Evolutionary conservation across 1,284 basidiomycete genomes (phyloP).

Genomic region (Peniophora sp.): DNA sequence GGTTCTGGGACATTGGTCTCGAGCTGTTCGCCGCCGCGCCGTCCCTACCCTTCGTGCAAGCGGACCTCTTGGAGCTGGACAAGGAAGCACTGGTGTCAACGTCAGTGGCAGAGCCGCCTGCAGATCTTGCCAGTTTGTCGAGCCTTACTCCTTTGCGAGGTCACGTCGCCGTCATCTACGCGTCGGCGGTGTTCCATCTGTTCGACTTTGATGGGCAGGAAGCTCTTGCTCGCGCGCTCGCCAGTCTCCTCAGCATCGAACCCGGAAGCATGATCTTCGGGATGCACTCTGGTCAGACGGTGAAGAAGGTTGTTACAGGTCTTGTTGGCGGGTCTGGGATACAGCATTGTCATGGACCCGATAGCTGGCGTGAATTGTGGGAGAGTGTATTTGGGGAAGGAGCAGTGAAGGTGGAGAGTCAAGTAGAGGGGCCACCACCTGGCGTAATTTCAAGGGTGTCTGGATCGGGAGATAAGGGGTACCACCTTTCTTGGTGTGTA

Average conservation of each 20-base stretch:
- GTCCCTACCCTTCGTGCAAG: slow-evolving; percentile 32
- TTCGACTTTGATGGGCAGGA: slow-evolving; percentile 32
- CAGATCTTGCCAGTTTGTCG: slow-evolving; percentile 22
- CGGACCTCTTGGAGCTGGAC: slow-evolving; percentile 29
- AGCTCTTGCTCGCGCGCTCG: slow-evolving; percentile 26
- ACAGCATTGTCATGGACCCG: slow-evolving; percentile 17
- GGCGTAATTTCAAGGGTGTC: too few species aligned
- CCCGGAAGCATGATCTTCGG: slow-evolving; percentile 26
- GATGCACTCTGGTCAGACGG: slow-evolving; percentile 11
- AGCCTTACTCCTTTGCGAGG: slow-evolving; percentile 32
- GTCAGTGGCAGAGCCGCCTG: slow-evolving; percentile 14
- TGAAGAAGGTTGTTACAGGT: slow-evolving; percentile 1
- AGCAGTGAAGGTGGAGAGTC: slow-evolving; percentile 1
- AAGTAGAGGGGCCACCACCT: not conserved
- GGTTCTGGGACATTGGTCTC: slow-evolving; percentile 16
- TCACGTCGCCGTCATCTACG: slow-evolving; percentile 33
- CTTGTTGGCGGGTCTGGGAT: not conserved
- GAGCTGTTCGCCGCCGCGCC: slow-evolving; percentile 21
- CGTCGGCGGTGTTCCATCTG: slow-evolving; percentile 38
- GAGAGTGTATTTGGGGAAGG: not conserved
- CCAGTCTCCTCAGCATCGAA: slow-evolving; percentile 25
- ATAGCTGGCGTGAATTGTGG: slow-evolving; percentile 24
- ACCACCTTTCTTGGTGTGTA: too few species aligned
- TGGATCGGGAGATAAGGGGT: too few species aligned
- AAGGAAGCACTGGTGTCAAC: slow-evolving; percentile 10